These are phyloP conservation scores for Peniophora sp. DNA, from an alignment of 1,284 basidiomycete species.

Conservation along the genomic window DNA sequence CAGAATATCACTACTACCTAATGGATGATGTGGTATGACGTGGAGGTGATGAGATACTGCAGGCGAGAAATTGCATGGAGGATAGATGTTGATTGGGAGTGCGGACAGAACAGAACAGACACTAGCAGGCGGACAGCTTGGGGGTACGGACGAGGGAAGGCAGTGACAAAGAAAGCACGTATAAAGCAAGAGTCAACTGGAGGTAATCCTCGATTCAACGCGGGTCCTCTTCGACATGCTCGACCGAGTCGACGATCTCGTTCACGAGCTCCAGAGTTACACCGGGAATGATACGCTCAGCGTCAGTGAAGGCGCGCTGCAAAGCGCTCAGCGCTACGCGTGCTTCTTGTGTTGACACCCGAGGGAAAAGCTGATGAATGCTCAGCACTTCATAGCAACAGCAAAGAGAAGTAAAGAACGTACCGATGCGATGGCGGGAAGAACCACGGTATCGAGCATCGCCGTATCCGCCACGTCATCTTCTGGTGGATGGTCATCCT, in stretches of 20 bases:
- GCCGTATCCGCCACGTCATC: conserved; percentile 77
- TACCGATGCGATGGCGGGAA: conserved; percentile 89
- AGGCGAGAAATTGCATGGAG: not conserved
- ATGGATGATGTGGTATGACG: not conserved
- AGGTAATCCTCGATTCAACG: conserved; percentile 10
- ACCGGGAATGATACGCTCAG: conserved; percentile 83
- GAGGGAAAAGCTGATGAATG: conserved; percentile 67
- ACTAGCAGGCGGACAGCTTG: not conserved
- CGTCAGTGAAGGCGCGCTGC: conserved; percentile 85
- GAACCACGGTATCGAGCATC: conserved; percentile 91
- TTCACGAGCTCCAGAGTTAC: conserved; percentile 77
- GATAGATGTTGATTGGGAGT: conserved; percentile 1
- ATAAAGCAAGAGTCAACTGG: conserved; percentile 1
- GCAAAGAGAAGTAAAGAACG: conserved; percentile 21
- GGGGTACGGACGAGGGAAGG: not conserved
- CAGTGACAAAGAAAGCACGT: conserved; percentile 1
- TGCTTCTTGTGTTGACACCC: conserved; percentile 84
- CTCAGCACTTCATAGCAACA: conserved; percentile 2
- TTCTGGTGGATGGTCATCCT: conserved; percentile 39
- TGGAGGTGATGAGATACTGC: not conserved
- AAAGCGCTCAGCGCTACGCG: conserved; percentile 76
- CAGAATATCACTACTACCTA: not conserved
- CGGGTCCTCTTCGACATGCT: conserved; percentile 69
- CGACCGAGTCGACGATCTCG: conserved; percentile 87
- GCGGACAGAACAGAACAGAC: not conserved